phyloP scores from a whole-genome alignment of 2,329 filamentous ascomycete species.

The Fusarium sp. region DNA sequence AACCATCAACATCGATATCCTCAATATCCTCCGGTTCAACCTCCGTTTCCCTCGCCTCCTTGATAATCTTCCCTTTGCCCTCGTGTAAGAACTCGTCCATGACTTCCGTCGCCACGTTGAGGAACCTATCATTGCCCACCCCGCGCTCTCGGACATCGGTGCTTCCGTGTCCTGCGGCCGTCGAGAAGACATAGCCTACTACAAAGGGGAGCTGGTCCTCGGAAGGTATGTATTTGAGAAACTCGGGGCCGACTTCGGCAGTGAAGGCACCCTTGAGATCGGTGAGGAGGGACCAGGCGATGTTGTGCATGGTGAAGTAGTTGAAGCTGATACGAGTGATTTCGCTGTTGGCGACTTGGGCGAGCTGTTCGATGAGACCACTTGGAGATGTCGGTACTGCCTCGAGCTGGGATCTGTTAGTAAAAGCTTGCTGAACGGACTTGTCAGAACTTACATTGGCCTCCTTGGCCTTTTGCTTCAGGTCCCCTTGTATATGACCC shows the following conservation, averaged over 20 bases:
- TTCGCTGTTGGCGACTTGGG: slow-evolving; percentile 4
- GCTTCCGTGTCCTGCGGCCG: slow-evolving; percentile 13
- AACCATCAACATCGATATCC: not conserved
- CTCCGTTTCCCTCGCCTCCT: not conserved
- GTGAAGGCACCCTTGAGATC: slow-evolving; percentile 11
- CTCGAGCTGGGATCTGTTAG: not conserved
- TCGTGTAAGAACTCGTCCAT: not conserved
- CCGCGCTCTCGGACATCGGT: not conserved
- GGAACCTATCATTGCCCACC: not conserved
- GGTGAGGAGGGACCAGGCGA: not conserved
- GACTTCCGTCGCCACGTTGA: not conserved
- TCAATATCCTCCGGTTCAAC: slow-evolving; percentile 1
- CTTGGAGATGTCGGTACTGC: not conserved
- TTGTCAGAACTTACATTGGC: not conserved
- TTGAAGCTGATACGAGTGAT: slow-evolving; percentile 11
- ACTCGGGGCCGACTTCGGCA: not conserved
- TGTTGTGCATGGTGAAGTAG: slow-evolving; percentile 26
- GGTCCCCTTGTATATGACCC: not conserved
- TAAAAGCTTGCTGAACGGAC: not conserved
- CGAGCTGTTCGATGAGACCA: slow-evolving; percentile 11
- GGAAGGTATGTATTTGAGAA: not conserved
- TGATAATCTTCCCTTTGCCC: slow-evolving; percentile 2
- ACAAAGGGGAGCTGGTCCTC: slow-evolving; percentile 12
- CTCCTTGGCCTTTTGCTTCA: slow-evolving; percentile 1
- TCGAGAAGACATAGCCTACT: slow-evolving; percentile 48